These are phyloP conservation scores for Ordospora pajunii DNA, from an alignment of 371 early-diverging fungal genomes.

Conservation along the genomic window DNA sequence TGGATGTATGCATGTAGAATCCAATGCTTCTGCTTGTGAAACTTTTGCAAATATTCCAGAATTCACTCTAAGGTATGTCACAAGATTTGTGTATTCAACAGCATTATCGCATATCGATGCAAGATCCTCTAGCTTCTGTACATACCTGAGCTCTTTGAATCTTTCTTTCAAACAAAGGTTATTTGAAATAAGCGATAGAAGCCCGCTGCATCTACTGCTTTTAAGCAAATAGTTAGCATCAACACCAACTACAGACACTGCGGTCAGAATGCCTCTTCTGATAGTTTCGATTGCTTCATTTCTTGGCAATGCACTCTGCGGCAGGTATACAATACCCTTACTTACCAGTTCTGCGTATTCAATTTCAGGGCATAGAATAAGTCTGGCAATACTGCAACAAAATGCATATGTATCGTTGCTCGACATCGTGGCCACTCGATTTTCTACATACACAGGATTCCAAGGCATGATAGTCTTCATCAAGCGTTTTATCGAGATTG, in stretches of 20 bases:
- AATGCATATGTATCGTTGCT: not conserved
- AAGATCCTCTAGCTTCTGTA: slow-evolving; percentile 7
- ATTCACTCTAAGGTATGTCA: slow-evolving; percentile 8
- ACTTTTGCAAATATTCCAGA: not conserved
- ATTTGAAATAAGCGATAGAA: not conserved
- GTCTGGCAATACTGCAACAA: not conserved
- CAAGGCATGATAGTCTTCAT: not conserved
- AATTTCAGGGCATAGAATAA: slow-evolving; percentile 19
- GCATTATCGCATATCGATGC: not conserved
- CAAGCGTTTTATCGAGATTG: not conserved
- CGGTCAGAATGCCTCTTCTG: slow-evolving; percentile 10
- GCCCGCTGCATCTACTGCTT: not conserved
- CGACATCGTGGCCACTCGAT: not conserved
- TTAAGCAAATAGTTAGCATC: slow-evolving; percentile 10
- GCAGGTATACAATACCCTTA: not conserved
- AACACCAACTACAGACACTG: slow-evolving; percentile 12
- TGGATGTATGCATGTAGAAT: slow-evolving; percentile 12
- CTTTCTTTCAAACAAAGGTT: not conserved
- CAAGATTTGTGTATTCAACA: not conserved
- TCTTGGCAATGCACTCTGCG: not conserved
- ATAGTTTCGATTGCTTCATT: not conserved
- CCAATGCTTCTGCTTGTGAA: not conserved
- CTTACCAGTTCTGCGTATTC: not conserved
- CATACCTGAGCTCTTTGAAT: not conserved
- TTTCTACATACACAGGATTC: slow-evolving; percentile 13